These are phyloP conservation scores for Dorcoceras hygrometricum DNA, from an alignment of 257 asterid genomes.

Conservation along the genomic window DNA sequence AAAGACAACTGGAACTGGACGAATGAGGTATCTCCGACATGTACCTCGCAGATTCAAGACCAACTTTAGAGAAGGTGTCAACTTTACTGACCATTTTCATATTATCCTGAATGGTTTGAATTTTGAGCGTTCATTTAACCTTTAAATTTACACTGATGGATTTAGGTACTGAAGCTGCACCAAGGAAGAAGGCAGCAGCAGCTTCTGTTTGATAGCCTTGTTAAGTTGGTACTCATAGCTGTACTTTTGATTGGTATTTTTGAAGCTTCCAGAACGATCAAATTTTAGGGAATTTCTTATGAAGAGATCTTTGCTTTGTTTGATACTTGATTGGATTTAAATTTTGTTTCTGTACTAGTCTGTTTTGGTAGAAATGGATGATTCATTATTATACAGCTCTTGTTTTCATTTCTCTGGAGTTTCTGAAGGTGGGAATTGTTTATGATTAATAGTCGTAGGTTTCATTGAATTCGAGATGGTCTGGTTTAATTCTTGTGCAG, in stretches of 20 bases:
- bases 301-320: slow-evolving; percentile 25
- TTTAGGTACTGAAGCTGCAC: slow-evolving; percentile 83
- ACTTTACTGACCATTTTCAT: not conserved
- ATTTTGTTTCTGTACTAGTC: slow-evolving; percentile 29
- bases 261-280: slow-evolving; percentile 27
- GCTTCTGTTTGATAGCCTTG: slow-evolving; percentile 45
- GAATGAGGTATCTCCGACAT: slow-evolving; percentile 72
- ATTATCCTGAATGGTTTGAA: not conserved
- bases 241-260: slow-evolving; percentile 29
- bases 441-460: not conserved
- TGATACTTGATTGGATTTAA: slow-evolving; percentile 17
- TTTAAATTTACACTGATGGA: not conserved
- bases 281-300: slow-evolving; percentile 32
- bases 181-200: slow-evolving; percentile 80
- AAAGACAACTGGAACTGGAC: slow-evolving; percentile 74
- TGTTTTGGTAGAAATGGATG: slow-evolving; percentile 24
- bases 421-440: not conserved
- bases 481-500: not conserved
- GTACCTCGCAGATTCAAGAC: slow-evolving; percentile 77
- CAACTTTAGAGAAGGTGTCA: slow-evolving; percentile 64
- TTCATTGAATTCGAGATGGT: not conserved
- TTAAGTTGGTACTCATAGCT: slow-evolving; percentile 25
- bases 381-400: not conserved
- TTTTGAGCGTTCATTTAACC: not conserved
- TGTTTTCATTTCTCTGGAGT: not conserved